phyloP scores from a whole-genome alignment of 305 asterid species.

The Rubia peregrina region DNA sequence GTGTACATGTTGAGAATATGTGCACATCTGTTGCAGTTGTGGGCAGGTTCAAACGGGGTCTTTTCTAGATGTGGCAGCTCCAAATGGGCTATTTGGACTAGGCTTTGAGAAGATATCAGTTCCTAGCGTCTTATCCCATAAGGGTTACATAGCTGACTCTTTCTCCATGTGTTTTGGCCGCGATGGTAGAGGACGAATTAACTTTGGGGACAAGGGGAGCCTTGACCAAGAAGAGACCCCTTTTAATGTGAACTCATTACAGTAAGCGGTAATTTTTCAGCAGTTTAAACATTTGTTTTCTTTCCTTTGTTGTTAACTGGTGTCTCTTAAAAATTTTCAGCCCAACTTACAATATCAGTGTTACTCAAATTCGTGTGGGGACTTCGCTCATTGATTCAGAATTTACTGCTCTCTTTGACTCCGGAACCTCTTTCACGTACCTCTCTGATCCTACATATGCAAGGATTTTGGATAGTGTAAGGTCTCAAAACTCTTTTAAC shows the following conservation, averaged over 20 bases:
- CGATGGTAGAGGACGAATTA: conserved; percentile 65
- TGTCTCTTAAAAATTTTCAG: conserved; percentile 34
- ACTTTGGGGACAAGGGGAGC: conserved; percentile 85
- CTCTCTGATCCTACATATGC: conserved; percentile 59
- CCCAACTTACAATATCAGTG: conserved; percentile 49
- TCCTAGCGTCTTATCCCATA: conserved; percentile 60
- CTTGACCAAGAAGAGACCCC: conserved; percentile 74
- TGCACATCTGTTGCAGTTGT: conserved; percentile 43
- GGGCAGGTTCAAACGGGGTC: conserved; percentile 86
- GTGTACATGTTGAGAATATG: neutral
- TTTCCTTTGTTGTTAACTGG: conserved; percentile 12
- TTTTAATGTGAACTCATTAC: conserved; percentile 43
- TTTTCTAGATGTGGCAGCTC: conserved; percentile 70
- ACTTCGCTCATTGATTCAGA: conserved; percentile 36
- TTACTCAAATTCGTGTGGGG: conserved; percentile 62
- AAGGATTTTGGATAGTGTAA: conserved; percentile 55
- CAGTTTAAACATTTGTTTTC: neutral
- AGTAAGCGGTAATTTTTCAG: conserved; percentile 40
- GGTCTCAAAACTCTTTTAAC: conserved; percentile 12
- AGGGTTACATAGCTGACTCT: conserved; percentile 60
- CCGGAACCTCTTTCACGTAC: conserved; percentile 80
- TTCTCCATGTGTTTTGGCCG: conserved; percentile 86
- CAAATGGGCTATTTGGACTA: conserved; percentile 78
- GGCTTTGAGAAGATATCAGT: conserved; percentile 77
- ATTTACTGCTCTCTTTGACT: conserved; percentile 69